A percentile compares a stretch with the other conserved stretches of the same genome.
Conservation (phyloP, 305 asterid genomes). For the Caryopteris hybrid region DNA sequence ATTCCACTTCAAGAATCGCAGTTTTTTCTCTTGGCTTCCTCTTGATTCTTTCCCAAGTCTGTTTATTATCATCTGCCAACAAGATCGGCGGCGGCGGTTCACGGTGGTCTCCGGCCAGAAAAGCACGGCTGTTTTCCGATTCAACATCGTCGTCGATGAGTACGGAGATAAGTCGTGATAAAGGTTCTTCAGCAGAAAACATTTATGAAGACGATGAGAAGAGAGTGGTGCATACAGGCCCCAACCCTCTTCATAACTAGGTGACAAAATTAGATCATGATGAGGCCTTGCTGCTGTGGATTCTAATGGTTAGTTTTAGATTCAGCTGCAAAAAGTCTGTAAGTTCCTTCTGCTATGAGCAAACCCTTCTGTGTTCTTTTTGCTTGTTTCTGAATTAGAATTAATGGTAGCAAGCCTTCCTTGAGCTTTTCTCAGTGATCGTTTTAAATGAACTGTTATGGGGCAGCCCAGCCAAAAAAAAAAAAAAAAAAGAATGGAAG, state of each 20-base stretch:
- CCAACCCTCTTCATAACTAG: slow-evolving; percentile 83
- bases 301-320: slow-evolving; percentile 38
- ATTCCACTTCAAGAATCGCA: slow-evolving; percentile 11
- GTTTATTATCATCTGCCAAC: slow-evolving; percentile 20
- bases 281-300: slow-evolving; percentile 50
- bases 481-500: too few species aligned
- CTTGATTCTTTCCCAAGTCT: slow-evolving; percentile 27
- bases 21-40: slow-evolving; percentile 28
- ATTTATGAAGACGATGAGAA: slow-evolving; percentile 47
- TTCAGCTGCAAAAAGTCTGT: slow-evolving; percentile 1
- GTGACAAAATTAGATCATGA: background rate
- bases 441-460: too few species aligned
- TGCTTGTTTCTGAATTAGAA: slow-evolving; percentile 34
- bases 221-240: slow-evolving; percentile 73
- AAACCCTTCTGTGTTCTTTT: background rate
- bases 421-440: too few species aligned
- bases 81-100: slow-evolving; percentile 4
- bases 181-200: background rate
- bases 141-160: background rate
- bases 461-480: too few species aligned
- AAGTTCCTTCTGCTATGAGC: slow-evolving; percentile 23
- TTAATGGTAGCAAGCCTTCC: slow-evolving; percentile 38
- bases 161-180: too few species aligned
- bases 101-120: slow-evolving; percentile 34
- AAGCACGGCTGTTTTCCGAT: slow-evolving; percentile 21